These are phyloP conservation scores for Penicillium taxi DNA, from an alignment of 495 filamentous ascomycete genomes.

Conservation along the genomic window DNA sequence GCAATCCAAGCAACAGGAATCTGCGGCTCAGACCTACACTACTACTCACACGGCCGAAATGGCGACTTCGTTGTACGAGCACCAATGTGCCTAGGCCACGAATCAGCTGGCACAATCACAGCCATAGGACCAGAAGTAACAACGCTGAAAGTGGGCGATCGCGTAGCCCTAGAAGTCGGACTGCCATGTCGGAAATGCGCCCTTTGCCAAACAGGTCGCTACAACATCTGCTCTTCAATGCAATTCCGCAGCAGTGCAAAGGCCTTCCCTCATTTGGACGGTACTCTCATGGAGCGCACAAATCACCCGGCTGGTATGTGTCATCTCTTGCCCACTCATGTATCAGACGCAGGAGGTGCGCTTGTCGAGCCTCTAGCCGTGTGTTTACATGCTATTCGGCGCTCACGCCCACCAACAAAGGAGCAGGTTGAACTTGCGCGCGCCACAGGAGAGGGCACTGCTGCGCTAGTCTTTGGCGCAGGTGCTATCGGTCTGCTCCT, in stretches of 20 bases:
- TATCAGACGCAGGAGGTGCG: slow-evolving; percentile 63
- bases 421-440: slow-evolving; percentile 20
- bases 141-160: slow-evolving; percentile 51
- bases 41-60: slow-evolving; percentile 79
- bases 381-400: slow-evolving; percentile 63
- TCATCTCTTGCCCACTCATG: slow-evolving; percentile 50
- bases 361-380: slow-evolving; percentile 74
- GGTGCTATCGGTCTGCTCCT: slow-evolving; percentile 73
- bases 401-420: slow-evolving; percentile 45
- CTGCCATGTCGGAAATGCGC: slow-evolving; percentile 65
- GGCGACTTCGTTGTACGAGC: slow-evolving; percentile 68
- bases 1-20: slow-evolving; percentile 67
- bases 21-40: slow-evolving; percentile 78
- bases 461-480: slow-evolving; percentile 70
- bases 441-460: slow-evolving; percentile 26
- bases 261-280: slow-evolving; percentile 68
- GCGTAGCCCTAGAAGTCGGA: slow-evolving; percentile 78
- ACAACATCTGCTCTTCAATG: slow-evolving; percentile 81
- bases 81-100: slow-evolving; percentile 71
- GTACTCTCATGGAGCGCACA: slow-evolving; percentile 71
- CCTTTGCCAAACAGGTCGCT: slow-evolving; percentile 58
- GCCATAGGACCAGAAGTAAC: slow-evolving; percentile 46
- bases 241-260: slow-evolving; percentile 74
- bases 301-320: slow-evolving; percentile 58
- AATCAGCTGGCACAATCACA: slow-evolving; percentile 64